phyloP scores from a whole-genome alignment of 1,284 basidiomycete genomes.

The Polyporus tsugae region DNA sequence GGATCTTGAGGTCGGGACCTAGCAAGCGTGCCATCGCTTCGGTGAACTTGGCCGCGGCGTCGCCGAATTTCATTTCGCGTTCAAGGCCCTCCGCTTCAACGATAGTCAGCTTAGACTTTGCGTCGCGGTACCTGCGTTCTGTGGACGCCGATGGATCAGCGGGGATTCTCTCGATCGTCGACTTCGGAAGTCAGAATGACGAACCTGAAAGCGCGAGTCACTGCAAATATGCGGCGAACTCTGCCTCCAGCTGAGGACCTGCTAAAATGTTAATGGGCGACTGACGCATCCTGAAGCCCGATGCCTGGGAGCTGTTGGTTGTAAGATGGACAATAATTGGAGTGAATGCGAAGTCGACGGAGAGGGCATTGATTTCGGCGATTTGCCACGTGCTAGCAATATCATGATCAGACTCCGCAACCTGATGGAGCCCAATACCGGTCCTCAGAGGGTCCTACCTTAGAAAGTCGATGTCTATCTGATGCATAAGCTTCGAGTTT shows the following conservation, averaged over 20 bases:
- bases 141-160: neutral
- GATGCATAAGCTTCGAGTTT: too few species aligned
- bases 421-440: too few species aligned
- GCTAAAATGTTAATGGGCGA: neutral
- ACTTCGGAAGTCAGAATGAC: neutral
- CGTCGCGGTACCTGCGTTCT: constrained; percentile 19
- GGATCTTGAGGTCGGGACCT: constrained; percentile 19
- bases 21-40: constrained; percentile 24
- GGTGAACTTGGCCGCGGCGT: constrained; percentile 19
- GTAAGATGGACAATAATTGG: too few species aligned
- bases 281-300: too few species aligned
- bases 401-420: too few species aligned
- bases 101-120: constrained; percentile 19
- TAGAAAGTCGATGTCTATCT: too few species aligned
- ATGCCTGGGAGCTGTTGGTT: too few species aligned
- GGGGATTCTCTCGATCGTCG: neutral
- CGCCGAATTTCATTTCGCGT: constrained; percentile 16
- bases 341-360: too few species aligned
- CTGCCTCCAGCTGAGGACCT: neutral
- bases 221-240: neutral
- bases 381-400: too few species aligned
- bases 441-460: too few species aligned
- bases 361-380: too few species aligned
- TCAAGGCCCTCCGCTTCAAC: constrained; percentile 20
- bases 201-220: neutral